Conservation (phyloP, 352 stramenopile genomes). For the Pythium folliculosum region DNA sequence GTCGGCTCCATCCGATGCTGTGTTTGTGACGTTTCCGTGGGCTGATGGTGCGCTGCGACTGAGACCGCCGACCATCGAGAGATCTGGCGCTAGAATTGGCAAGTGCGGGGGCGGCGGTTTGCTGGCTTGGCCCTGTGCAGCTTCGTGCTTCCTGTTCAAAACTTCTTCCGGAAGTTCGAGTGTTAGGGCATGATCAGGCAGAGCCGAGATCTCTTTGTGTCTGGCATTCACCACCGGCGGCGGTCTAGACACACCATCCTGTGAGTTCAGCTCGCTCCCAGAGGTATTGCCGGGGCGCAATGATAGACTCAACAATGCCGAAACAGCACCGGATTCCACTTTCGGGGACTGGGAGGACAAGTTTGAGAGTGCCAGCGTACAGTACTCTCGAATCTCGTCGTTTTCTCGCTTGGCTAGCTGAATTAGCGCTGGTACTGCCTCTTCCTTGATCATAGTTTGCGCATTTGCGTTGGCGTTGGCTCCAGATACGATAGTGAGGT, state of each 20-base stretch:
- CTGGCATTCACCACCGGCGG: conserved; percentile 45
- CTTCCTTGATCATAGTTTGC: conserved; percentile 61
- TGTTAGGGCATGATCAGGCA: conserved; percentile 38
- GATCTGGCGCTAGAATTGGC: conserved; percentile 40
- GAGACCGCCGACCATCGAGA: conserved; percentile 26
- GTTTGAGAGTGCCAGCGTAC: conserved; percentile 72
- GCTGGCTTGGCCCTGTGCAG: conserved; percentile 45
- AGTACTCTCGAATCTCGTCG: conserved; percentile 63
- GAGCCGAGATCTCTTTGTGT: conserved; percentile 43
- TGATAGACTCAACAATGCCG: conserved; percentile 55
- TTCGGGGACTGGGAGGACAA: conserved; percentile 66
- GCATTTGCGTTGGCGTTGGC: conserved; percentile 33
- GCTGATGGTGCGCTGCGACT: neutral
- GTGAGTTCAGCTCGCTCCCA: neutral
- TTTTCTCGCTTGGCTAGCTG: conserved; percentile 62
- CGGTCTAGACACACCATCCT: conserved; percentile 36
- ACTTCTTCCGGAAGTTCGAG: conserved; percentile 19
- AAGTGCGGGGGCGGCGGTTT: conserved; percentile 55
- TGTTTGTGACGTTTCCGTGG: neutral
- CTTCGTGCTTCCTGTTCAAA: conserved; percentile 51
- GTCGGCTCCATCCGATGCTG: neutral
- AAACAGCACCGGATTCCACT: conserved; percentile 68
- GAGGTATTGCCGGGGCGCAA: conserved; percentile 14
- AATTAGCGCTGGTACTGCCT: conserved; percentile 64
- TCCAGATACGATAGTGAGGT: conserved; percentile 49